These are phyloP conservation scores for Chalciporus sphaerocephalus DNA, from an alignment of 768 basidiomycete genomes.

Conservation along the genomic window DNA sequence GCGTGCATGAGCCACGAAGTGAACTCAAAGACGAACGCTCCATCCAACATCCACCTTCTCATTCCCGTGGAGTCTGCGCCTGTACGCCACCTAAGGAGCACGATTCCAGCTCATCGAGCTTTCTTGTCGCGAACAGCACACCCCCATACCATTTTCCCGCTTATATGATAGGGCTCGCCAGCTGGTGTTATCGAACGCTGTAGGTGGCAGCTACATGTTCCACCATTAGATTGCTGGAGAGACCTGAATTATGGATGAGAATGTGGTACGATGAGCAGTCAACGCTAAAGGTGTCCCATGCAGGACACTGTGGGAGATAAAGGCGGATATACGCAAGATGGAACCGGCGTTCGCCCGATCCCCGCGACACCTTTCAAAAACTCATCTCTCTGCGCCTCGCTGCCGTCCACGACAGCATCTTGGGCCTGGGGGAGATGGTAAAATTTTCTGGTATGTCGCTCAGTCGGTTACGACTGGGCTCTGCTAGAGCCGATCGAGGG, in stretches of 20 bases:
- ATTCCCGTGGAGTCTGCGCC: constrained; percentile 16
- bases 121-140: not conserved
- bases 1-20: constrained; percentile 22
- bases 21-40: constrained; percentile 25
- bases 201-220: not conserved
- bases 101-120: not conserved
- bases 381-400: constrained; percentile 14
- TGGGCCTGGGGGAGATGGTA: constrained; percentile 30
- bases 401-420: constrained; percentile 34
- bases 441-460: constrained; percentile 69
- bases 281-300: constrained; percentile 13
- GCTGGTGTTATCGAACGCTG: not conserved
- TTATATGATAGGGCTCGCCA: too few relatives aligned
- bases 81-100: not conserved
- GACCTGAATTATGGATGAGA: not conserved
- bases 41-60: constrained; percentile 13
- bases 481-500: constrained; percentile 60
- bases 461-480: constrained; percentile 52
- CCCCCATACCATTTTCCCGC: too few relatives aligned
- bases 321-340: not conserved
- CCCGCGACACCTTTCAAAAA: constrained; percentile 55
- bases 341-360: constrained; percentile 39
- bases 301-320: constrained; percentile 17
- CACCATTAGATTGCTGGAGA: not conserved
- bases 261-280: not conserved